Percentiles rank a stretch among this genome's conserved stretches.
Evolutionary conservation across 345 rosid genomes (phyloP).

Genomic region (Cardamine resedifolia): DNA sequence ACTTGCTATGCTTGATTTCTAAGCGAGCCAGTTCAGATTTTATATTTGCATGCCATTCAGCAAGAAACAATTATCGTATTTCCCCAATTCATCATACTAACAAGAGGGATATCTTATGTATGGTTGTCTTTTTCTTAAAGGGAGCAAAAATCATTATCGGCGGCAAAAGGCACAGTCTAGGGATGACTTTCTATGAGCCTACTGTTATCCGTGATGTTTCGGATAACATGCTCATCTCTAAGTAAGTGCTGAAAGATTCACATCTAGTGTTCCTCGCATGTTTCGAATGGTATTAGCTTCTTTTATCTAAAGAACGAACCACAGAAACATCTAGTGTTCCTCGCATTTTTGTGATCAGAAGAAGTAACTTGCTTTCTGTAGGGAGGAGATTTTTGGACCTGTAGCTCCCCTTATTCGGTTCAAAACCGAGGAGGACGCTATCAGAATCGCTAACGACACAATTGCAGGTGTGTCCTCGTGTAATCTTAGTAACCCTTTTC

Average conservation of each 20-base stretch:
- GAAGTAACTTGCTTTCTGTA: constrained; percentile 27
- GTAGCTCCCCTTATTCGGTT: constrained; percentile 85
- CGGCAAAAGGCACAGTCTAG: constrained; percentile 89
- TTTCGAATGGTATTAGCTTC: not conserved
- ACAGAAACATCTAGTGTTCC: constrained; percentile 9
- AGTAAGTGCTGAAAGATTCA: constrained; percentile 45
- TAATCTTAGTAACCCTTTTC: not conserved
- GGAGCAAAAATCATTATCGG: constrained; percentile 93
- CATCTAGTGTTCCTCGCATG: not conserved
- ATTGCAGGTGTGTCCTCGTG: constrained; percentile 57
- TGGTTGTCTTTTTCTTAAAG: constrained; percentile 46
- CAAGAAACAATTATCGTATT: not conserved
- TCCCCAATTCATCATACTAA: not conserved
- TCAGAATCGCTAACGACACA: constrained; percentile 77
- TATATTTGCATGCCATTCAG: not conserved
- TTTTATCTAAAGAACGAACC: not conserved
- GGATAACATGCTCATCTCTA: constrained; percentile 67
- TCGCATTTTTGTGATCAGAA: not conserved
- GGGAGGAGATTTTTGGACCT: constrained; percentile 98
- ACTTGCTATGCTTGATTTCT: constrained; percentile 2
- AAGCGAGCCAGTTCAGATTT: not conserved
- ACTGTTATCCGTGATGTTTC: constrained; percentile 71
- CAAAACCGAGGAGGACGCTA: constrained; percentile 91
- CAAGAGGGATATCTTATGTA: constrained; percentile 9
- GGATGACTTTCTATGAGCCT: constrained; percentile 94